phyloP scores from a whole-genome alignment of 2,329 filamentous ascomycete genomes.

The Penicillium glabrum region DNA sequence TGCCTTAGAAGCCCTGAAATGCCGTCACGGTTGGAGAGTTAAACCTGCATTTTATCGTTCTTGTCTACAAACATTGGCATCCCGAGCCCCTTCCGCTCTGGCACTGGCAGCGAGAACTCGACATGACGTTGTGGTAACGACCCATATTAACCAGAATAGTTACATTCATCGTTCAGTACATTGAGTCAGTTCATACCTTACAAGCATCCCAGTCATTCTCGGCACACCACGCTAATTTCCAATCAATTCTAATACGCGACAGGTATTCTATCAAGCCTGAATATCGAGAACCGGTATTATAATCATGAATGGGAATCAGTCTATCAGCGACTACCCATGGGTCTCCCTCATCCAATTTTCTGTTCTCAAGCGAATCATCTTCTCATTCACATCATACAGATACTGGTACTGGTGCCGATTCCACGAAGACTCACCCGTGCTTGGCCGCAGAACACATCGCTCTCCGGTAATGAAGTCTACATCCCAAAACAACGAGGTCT shows the following conservation, averaged over 20 bases:
- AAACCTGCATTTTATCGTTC: too few relatives aligned
- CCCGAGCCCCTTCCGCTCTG: constrained; percentile 5
- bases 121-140: constrained; percentile 53
- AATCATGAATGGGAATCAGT: constrained; percentile 32
- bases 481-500: constrained; percentile 27
- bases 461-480: constrained; percentile 47
- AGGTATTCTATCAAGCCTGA: constrained; percentile 34
- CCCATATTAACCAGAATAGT: constrained; percentile 50
- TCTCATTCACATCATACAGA: constrained; percentile 4
- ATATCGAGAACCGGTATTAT: constrained; percentile 30
- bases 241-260: constrained; percentile 13
- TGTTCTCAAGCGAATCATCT: neutral
- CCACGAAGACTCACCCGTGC: constrained; percentile 46
- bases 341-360: neutral
- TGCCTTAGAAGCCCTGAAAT: too few relatives aligned
- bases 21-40: too few relatives aligned
- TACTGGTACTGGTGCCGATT: constrained; percentile 46
- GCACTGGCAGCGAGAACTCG: constrained; percentile 46
- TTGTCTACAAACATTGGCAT: too few relatives aligned
- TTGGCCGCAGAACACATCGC: constrained; percentile 51
- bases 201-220: too few relatives aligned
- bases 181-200: neutral
- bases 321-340: constrained; percentile 29
- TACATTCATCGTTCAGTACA: constrained; percentile 41
- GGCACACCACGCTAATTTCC: neutral